phyloP scores from a whole-genome alignment of 179 eudicot species.

The Beta corolliflora region DNA sequence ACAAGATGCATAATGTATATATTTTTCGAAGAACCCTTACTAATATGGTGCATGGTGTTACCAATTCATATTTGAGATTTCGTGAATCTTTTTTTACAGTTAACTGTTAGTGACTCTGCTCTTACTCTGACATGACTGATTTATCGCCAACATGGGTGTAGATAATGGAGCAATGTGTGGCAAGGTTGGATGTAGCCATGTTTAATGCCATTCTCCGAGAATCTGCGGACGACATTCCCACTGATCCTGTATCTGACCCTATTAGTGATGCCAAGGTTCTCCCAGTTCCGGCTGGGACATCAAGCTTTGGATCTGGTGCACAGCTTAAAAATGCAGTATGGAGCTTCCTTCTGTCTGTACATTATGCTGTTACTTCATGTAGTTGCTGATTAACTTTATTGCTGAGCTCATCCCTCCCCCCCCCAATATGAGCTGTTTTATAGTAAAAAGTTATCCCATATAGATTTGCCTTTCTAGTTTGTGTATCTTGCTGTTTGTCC shows the following conservation, averaged over 20 bases:
- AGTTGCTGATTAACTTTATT: neutral
- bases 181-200: slow-evolving; percentile 93
- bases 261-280: slow-evolving; percentile 73
- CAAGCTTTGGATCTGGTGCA: slow-evolving; percentile 95
- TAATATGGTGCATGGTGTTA: too few relatives aligned
- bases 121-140: neutral
- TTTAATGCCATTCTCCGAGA: slow-evolving; percentile 92
- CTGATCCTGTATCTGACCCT: slow-evolving; percentile 97
- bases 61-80: neutral
- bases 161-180: slow-evolving; percentile 96
- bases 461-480: neutral
- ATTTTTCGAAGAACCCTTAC: too few relatives aligned
- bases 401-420: too few relatives aligned
- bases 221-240: slow-evolving; percentile 85
- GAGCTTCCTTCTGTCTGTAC: neutral
- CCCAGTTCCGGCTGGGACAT: slow-evolving; percentile 80
- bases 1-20: neutral
- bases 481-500: neutral
- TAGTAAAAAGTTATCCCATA: neutral
- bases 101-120: neutral
- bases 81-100: neutral
- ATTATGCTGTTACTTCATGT: neutral
- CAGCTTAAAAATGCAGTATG: slow-evolving; percentile 92
- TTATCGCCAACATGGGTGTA: slow-evolving; percentile 30
- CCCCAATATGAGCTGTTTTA: neutral